Percentiles rank a stretch among this genome's conserved stretches.
These are phyloP conservation scores for Stachybotrys elegans DNA, from an alignment of 2,329 filamentous ascomycete species.

Conservation along the genomic window DNA sequence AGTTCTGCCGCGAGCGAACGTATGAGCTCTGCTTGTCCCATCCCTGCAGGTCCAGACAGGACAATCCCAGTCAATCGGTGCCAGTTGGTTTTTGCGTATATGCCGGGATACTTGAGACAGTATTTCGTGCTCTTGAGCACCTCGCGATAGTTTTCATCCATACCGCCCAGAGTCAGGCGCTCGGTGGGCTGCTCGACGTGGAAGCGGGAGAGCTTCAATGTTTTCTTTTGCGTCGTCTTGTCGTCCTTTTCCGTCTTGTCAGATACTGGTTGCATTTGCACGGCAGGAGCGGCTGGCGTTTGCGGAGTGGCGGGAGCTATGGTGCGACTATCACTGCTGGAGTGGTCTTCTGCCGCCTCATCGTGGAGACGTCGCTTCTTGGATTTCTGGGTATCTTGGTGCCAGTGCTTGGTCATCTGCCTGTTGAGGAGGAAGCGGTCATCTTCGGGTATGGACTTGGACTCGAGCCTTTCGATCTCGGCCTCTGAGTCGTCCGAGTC, in stretches of 20 bases:
- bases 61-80: constrained; percentile 51
- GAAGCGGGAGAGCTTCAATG: constrained; percentile 22
- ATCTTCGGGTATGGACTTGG: constrained; percentile 20
- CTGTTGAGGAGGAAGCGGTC: constrained; percentile 35
- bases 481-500: constrained; percentile 49
- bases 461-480: constrained; percentile 36
- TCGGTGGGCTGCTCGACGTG: constrained; percentile 21
- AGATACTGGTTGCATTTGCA: background rate
- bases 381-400: constrained; percentile 16
- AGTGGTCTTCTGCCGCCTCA: constrained; percentile 10
- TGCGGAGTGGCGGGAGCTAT: background rate
- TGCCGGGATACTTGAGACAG: constrained; percentile 15
- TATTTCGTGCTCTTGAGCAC: constrained; percentile 11
- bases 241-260: constrained; percentile 15
- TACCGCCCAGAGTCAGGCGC: constrained; percentile 20
- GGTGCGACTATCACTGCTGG: constrained; percentile 11
- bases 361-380: constrained; percentile 29
- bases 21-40: constrained; percentile 75
- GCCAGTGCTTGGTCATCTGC: constrained; percentile 37
- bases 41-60: constrained; percentile 73
- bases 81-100: constrained; percentile 11
- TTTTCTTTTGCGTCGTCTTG: constrained; percentile 23
- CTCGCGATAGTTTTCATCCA: constrained; percentile 17
- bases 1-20: constrained; percentile 68
- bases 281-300: constrained; percentile 3